Percentiles rank a stretch among this genome's conserved stretches.
Conservation (phyloP, 2,329 filamentous ascomycete genomes). For the Cercospora zeae-maydis region DNA sequence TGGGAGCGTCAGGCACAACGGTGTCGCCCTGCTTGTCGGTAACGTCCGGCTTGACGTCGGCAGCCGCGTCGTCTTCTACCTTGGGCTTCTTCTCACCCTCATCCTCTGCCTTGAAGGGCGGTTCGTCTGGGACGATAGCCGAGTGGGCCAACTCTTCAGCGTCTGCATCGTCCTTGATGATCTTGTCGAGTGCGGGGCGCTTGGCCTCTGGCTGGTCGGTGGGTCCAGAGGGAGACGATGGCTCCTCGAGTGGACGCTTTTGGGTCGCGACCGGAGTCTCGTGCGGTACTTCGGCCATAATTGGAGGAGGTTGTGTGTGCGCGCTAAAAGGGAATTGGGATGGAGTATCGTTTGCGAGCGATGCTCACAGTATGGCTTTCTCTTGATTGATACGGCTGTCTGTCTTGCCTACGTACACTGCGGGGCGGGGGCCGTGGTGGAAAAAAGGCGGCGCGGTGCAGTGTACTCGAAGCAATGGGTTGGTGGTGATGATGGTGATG, state of each 20-base stretch:
- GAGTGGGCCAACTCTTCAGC: constrained; percentile 29
- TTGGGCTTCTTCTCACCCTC: constrained; percentile 22
- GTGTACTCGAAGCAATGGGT: constrained; percentile 14
- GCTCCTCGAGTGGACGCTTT: constrained; percentile 95
- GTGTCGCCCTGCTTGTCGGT: constrained; percentile 63
- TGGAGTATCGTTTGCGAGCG: neutral
- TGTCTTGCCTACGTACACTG: constrained; percentile 25
- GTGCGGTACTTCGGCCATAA: constrained; percentile 39
- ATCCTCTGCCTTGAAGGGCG: constrained; percentile 32
- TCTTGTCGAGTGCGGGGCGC: constrained; percentile 91
- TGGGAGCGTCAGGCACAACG: constrained; percentile 60
- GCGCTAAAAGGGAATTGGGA: neutral
- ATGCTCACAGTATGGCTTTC: neutral
- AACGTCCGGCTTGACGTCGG: constrained; percentile 41
- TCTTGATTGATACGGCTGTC: constrained; percentile 21
- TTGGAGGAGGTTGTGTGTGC: neutral
- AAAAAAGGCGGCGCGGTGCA: constrained; percentile 12
- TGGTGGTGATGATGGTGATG: constrained; percentile 15
- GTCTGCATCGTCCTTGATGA: constrained; percentile 64
- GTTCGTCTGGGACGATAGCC: constrained; percentile 33
- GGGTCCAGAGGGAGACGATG: constrained; percentile 86
- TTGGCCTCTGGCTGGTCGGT: constrained; percentile 96
- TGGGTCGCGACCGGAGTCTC: constrained; percentile 57
- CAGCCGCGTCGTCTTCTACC: constrained; percentile 15
- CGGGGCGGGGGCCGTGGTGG: constrained; percentile 12